Conservation (phyloP, 164 flowering plant species). For the Annona cherimola region DNA sequence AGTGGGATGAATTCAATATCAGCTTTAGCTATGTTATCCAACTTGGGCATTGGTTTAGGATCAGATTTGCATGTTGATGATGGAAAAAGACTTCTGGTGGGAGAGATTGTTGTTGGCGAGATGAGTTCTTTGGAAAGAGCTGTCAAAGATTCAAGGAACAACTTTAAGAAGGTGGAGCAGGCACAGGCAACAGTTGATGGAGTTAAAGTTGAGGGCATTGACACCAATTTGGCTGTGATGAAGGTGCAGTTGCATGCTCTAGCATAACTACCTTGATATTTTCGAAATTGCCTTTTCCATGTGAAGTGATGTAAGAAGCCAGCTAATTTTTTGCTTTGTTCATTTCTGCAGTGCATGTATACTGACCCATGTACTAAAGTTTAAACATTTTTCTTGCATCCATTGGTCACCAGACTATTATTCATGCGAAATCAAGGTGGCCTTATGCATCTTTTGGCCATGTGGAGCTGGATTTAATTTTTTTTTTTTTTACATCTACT, state of each 20-base stretch:
- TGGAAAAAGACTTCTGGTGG: conserved; percentile 52
- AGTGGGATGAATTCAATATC: conserved; percentile 58
- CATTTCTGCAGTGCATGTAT: not conserved
- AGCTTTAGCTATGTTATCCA: conserved; percentile 55
- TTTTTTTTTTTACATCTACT: not conserved
- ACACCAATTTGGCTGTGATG: conserved; percentile 93
- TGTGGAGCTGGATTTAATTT: not conserved
- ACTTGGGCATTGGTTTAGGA: conserved; percentile 63
- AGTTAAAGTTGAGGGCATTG: conserved; percentile 92
- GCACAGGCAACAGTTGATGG: conserved; percentile 92
- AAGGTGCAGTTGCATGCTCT: conserved; percentile 38
- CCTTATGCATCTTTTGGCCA: not conserved
- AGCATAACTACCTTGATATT: no score
- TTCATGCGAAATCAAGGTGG: no score
- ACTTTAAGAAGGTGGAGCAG: conserved; percentile 56
- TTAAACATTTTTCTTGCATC: no score
- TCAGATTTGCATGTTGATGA: conserved; percentile 26
- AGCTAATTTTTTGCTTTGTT: not conserved
- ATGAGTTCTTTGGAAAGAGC: conserved; percentile 59
- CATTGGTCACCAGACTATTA: no score
- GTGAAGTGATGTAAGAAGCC: not conserved
- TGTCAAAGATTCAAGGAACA: conserved; percentile 64
- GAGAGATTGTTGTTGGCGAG: conserved; percentile 82
- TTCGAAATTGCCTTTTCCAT: no score
- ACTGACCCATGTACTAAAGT: not conserved